These are phyloP conservation scores for cucumber (Cucumis sativus) DNA, from an alignment of 306 rosid genomes.

Conservation along the genomic window Cucumber_9930_V3 NC_026659.2:206501-207000, in stretches of 20 bases:
- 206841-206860: slow-evolving; percentile 52
- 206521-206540: neutral
- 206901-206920: slow-evolving; percentile 74
- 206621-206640: neutral
- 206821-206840: slow-evolving; percentile 70
- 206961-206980: slow-evolving; percentile 33
- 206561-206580: neutral
- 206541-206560: neutral
- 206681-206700: neutral
- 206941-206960: slow-evolving; percentile 33
- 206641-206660: neutral
- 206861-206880: slow-evolving; percentile 86
- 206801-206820: slow-evolving; percentile 75
- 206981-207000: slow-evolving; percentile 26
- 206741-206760: slow-evolving; percentile 50
- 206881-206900: slow-evolving; percentile 69
- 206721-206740: slow-evolving; percentile 6
- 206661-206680: neutral
- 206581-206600: neutral
- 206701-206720: neutral
- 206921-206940: slow-evolving; percentile 58
- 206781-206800: slow-evolving; percentile 87
- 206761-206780: slow-evolving; percentile 82
- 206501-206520: neutral
- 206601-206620: neutral